Evolutionary conservation across 768 basidiomycete species (phyloP), one percentile per base, ranked within the genome.

Genomic region (Lyophyllum decastes): DNA sequence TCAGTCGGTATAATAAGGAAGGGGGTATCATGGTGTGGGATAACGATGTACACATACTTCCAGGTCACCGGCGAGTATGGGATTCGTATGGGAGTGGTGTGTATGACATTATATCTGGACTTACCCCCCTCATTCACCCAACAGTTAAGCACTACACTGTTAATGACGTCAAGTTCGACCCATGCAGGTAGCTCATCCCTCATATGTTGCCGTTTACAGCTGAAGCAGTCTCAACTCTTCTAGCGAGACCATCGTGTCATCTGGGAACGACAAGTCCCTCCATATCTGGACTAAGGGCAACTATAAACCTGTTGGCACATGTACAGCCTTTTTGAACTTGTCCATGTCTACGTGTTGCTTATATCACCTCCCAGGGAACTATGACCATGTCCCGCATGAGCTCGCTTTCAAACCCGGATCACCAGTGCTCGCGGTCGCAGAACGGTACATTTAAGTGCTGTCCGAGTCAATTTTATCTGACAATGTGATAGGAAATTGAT

Each of bases 161-260:
- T 0, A 78, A 80, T 49, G 83, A 86, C 56, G 73, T 86, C 38
- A 79, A 79, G 21, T 82, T 85, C 55, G 78, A 83, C 63, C 82
- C 84, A 1, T 62, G 55, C 57, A 73, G 77, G 84, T 82, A 64
- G 56, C 72, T n/a, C 10, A 25, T 17, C 26, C n/a, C 10, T 46
- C 55, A 11, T 52, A 27, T 35, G 17, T 10, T 30, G 40, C 55
- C 25, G 2, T 17, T 40, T 27, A 14, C 41, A 52, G 22, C 43
- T 54, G 6, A 50, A 4, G 14, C 33, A 38, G 22, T 30, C 4
- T n/a, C 3, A n/a, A 27, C 45, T 21, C 25, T 2, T n/a, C 21
- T 45, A 84, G 83, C 26, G 62, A 73, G 11, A 67, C 63, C 2
- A 75, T 85, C 56, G 68, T 79, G 2, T 83, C 84, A 0, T 77